Percentiles rank a stretch among this genome's conserved stretches.
phyloP scores from a whole-genome alignment of 106 monocot genomes.

The Dioscorea zingiberensis region DNA sequence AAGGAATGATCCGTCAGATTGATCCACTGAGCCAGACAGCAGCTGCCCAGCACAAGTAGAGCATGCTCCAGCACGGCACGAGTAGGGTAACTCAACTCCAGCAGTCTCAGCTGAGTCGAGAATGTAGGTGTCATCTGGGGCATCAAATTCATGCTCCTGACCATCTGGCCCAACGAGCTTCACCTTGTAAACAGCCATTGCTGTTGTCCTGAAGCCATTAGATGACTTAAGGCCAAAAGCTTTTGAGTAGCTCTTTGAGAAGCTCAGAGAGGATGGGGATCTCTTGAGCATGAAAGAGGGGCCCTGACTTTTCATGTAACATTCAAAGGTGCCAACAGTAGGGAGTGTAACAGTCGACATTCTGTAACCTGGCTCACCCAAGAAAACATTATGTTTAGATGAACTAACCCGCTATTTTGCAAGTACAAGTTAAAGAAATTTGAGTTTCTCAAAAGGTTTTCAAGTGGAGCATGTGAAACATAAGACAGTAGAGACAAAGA shows the following conservation, averaged over 20 bases:
- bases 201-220: slow-evolving; percentile 14
- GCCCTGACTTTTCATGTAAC: neutral
- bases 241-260: neutral
- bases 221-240: slow-evolving; percentile 15
- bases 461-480: neutral
- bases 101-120: slow-evolving; percentile 29
- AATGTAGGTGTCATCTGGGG: slow-evolving; percentile 26
- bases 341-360: slow-evolving; percentile 19
- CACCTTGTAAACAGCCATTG: slow-evolving; percentile 31
- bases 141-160: slow-evolving; percentile 22
- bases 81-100: slow-evolving; percentile 29
- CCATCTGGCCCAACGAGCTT: slow-evolving; percentile 28
- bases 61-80: slow-evolving; percentile 32
- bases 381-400: neutral
- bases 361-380: neutral
- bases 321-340: slow-evolving; percentile 1
- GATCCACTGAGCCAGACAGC: slow-evolving; percentile 18
- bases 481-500: neutral
- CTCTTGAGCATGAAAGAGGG: neutral
- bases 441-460: neutral
- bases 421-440: neutral
- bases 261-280: slow-evolving; percentile 6
- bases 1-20: slow-evolving; percentile 33
- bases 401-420: neutral
- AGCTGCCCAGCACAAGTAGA: slow-evolving; percentile 27